Percentiles rank a stretch among this genome's conserved stretches.
Evolutionary conservation across 179 eudicot species (phyloP).

Genomic region (Nepenthes alata): DNA sequence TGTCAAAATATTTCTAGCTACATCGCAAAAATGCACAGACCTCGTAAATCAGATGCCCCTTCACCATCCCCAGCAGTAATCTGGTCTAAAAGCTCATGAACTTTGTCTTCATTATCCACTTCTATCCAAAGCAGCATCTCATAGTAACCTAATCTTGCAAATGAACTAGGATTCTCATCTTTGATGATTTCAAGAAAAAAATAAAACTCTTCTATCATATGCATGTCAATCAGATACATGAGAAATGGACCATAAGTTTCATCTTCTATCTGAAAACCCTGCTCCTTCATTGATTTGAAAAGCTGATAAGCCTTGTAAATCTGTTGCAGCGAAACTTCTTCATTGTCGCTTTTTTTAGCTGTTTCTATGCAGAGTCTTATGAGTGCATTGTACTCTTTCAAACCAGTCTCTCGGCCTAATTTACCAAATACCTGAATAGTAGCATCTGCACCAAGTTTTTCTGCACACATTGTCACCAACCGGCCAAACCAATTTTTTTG

Average conservation of each 20-base stretch:
- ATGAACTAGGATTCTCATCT: conserved; percentile 42
- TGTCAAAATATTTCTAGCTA: no score
- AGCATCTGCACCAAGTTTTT: conserved; percentile 48
- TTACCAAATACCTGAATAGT: conserved; percentile 41
- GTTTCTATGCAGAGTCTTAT: conserved; percentile 44
- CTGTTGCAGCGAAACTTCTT: conserved; percentile 33
- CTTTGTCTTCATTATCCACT: conserved; percentile 51
- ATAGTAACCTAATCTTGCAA: conserved; percentile 67
- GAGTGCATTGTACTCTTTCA: conserved; percentile 57
- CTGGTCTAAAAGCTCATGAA: conserved; percentile 38
- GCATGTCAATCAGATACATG: conserved; percentile 53
- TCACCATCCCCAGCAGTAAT: conserved; percentile 26
- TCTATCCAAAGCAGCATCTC: conserved; percentile 79
- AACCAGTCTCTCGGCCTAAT: conserved; percentile 64
- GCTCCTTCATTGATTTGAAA: conserved; percentile 51
- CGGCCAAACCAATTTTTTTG: conserved; percentile 31
- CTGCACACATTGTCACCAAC: conserved; percentile 41
- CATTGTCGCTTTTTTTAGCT: conserved; percentile 51
- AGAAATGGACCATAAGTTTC: conserved; percentile 68
- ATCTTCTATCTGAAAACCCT: conserved; percentile 61
- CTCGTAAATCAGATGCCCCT: conserved; percentile 31
- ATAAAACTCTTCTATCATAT: conserved; percentile 51
- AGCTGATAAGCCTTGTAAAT: conserved; percentile 42
- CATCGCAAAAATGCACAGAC: conserved; percentile 13
- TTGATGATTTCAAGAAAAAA: conserved; percentile 41